Base-by-base conservation (phyloP, 78 protist genomes). In the Dictyostelium purpureum region DNA sequence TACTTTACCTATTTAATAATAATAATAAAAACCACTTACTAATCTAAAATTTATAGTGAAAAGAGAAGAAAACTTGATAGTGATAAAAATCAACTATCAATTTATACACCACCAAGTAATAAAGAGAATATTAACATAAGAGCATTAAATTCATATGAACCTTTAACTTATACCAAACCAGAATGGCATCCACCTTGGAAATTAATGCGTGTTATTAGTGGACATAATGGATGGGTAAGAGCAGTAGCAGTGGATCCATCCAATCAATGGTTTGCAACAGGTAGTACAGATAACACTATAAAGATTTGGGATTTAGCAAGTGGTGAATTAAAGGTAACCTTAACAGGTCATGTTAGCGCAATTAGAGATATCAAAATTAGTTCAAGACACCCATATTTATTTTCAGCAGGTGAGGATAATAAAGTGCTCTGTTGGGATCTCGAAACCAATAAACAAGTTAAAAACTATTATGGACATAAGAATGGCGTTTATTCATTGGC, bases 251-350 rank as follows among this genome's bases (percentile, higher is more conserved):
- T 99, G n/a, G 99, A 99, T 57, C 96, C 97, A 11, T 69, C 71
- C 24, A 99, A 99, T 87, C 95, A 99, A 57, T 99, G 99, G 99
- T 99, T 98, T 85, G 96, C 79, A 26, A 97, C 99, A 0, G 99
- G 99, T 10, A 69, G 98, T 1, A 96, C 92, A 2, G 99, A 99
- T 49, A 73, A 98, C 2, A 98, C 99, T 1, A 96, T 99, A 47
- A 99, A 99, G 94, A 89, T 96, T 0, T 98, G 99, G 99, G 99
- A 99, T 69, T 69, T 98, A 14, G 99, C 99, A 12, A 56, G 95
- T 0, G 99, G 99, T 18, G 79, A 61, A 35, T 94, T 99, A 51
- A 97, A 97, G 88, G 88, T 98, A 24, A 97, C 99, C 0, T 94
- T 99, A 45, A 98, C 99, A 2, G 99, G 99, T 33, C 99, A 98